Evolutionary conservation across 495 filamentous ascomycete species (phyloP).

Genomic region (Schizothecium vesticola): DNA sequence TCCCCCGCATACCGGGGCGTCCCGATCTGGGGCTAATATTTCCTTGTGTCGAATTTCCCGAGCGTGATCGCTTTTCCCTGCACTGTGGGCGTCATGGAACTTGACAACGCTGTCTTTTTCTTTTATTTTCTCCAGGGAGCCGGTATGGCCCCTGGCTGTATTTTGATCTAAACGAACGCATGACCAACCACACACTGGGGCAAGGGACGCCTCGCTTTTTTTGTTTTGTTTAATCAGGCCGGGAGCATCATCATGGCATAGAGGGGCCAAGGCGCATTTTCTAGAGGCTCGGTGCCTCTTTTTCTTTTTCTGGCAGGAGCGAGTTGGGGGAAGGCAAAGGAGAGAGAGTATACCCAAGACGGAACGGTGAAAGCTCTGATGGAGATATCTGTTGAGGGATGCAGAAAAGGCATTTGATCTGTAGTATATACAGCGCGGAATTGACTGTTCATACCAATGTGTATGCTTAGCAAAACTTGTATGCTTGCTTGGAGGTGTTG

Average conservation of each 20-base stretch:
- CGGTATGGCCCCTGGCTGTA: not conserved
- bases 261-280: not conserved
- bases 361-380: not conserved
- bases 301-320: not conserved
- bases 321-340: not conserved
- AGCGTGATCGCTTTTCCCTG: not conserved
- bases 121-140: not conserved
- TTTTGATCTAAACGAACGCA: not conserved
- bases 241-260: not conserved
- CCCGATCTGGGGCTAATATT: conserved; percentile 40
- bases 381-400: not conserved
- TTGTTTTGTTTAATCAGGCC: not conserved
- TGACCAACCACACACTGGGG: not conserved
- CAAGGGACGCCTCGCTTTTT: not conserved
- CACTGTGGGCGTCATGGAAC: not conserved
- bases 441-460: not conserved
- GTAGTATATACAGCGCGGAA: not conserved
- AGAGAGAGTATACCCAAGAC: not conserved
- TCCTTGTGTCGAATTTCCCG: not conserved
- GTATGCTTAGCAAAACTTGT: not conserved
- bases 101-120: not conserved
- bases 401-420: not conserved
- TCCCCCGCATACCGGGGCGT: conserved; percentile 42
- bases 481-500: not conserved
- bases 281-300: not conserved